Evolutionary conservation across 2,329 filamentous ascomycete species (phyloP).

Genomic region (Fusarium albidum): DNA sequence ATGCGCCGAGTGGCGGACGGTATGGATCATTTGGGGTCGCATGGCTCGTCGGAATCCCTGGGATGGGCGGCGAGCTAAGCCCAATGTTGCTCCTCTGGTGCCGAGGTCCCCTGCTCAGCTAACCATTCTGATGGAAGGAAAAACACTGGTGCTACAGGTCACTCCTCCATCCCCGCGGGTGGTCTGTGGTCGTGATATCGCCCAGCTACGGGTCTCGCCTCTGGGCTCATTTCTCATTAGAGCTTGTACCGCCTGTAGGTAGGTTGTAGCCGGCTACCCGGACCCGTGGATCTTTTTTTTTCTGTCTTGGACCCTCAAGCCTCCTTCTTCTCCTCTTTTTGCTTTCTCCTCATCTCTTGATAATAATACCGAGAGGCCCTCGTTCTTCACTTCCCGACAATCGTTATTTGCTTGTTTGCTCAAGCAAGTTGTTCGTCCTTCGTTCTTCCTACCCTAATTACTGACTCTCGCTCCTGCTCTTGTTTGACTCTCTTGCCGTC

Average conservation of each 20-base stretch:
- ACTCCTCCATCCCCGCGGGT: background rate
- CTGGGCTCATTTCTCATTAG: conserved; percentile 35
- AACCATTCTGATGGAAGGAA: conserved; percentile 3
- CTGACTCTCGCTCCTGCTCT: conserved; percentile 7
- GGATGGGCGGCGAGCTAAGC: conserved; percentile 33
- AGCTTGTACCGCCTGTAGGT: conserved; percentile 14
- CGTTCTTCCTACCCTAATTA: conserved; percentile 4
- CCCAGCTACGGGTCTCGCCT: conserved; percentile 39
- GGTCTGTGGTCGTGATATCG: conserved; percentile 36
- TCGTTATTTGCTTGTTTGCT: conserved; percentile 15
- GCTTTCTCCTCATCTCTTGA: conserved; percentile 19
- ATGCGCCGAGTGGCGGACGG: conserved; percentile 37
- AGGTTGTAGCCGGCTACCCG: conserved; percentile 4
- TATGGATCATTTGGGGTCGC: conserved; percentile 27
- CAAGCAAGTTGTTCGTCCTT: background rate
- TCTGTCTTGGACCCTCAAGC: conserved; percentile 10
- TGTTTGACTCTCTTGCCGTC: background rate
- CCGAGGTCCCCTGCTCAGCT: conserved; percentile 26
- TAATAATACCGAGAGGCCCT: conserved; percentile 26
- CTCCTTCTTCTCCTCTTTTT: conserved; percentile 21
- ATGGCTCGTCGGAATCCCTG: conserved; percentile 13
- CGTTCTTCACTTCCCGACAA: conserved; percentile 16
- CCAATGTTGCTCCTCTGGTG: conserved; percentile 30
- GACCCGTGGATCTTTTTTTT: background rate
- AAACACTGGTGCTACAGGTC: conserved; percentile 21